Evolutionary conservation across 495 filamentous ascomycete genomes (phyloP), one percentile per base, ranked within the genome.

Genomic region (Hyaloscypha hepaticicola): DNA sequence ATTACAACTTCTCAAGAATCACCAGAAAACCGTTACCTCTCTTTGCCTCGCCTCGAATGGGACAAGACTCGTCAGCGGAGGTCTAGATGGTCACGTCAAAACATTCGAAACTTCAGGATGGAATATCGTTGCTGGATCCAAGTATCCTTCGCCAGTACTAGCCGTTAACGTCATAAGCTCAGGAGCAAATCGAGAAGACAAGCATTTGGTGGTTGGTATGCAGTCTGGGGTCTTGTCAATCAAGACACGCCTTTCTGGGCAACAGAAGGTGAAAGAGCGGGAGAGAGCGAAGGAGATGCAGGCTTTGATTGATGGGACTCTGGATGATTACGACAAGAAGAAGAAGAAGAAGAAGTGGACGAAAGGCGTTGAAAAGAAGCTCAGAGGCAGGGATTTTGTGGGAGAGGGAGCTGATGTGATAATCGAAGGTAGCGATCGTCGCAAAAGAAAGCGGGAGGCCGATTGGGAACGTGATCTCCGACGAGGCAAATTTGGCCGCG

Each of bases 11-110:
- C 88, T 99, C 50, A 87, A 89, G 60, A 97, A 93, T 72, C 96
- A 99, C 75, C 95, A 99, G 76, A 98, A 97, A 85, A 96, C 95
- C 0, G 92, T 99, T 31, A 98, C 95, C 0, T 85, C 90, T 4
- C 82, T 99, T 34, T 80, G 77, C 50, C 72, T 83, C n/a, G 95
- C 92, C 0, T 91, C 90, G 29, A 87, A 90, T 68, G 86, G 88
- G 21, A 85, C 86, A 7, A 84, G 96, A 51, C 80, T 99, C 55
- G 83, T 99, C 64, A 91, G 85, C 72, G 96, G 92, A 74, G 89
- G 87, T 19, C 79, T 99, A 33, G 95, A 99, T 75, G 96, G 96
- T 16, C 95, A 97, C 73, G 84, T 99, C 76, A 99, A 99, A 78
- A 84, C 98, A 41, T 97, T 94, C 67, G 94, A 98, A 76, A 95